Evolutionary conservation across 208 protist species (phyloP).

Genomic region (Trypanosoma caninum): DNA sequence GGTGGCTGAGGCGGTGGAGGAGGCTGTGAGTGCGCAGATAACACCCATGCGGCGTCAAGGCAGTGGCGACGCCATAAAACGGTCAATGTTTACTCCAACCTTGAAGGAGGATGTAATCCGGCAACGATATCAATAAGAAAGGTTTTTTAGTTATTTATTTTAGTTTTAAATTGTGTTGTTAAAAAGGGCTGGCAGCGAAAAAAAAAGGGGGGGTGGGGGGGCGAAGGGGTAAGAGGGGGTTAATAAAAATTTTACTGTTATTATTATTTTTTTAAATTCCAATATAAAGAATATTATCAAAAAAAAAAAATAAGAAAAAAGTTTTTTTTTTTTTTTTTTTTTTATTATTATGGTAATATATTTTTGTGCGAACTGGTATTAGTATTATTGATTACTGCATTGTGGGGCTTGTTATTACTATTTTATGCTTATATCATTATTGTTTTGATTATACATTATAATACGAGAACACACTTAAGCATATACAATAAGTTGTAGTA

Average conservation of each 20-base stretch:
- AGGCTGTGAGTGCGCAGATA: background rate
- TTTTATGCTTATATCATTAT: too few species aligned
- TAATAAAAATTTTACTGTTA: too few species aligned
- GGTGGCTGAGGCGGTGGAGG: constrained; percentile 23
- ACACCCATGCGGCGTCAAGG: constrained; percentile 3
- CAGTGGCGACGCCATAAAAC: constrained; percentile 26
- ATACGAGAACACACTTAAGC: too few species aligned
- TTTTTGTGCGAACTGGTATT: too few species aligned
- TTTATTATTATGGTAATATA: background rate
- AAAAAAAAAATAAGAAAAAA: background rate
- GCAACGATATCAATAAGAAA: too few species aligned
- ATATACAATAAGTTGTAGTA: too few species aligned
- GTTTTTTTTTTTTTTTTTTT: constrained; percentile 5
- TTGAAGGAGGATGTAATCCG: constrained; percentile 55
- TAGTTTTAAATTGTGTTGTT: too few species aligned
- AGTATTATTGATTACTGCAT: too few species aligned
- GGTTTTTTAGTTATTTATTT: too few species aligned
- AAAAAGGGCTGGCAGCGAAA: background rate
- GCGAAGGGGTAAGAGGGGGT: background rate
- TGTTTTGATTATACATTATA: too few species aligned
- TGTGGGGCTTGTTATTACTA: too few species aligned
- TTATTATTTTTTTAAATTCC: background rate
- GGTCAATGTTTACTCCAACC: constrained; percentile 28
- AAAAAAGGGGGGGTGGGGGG: background rate
- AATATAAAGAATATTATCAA: background rate